Evolutionary conservation across 2,329 filamentous ascomycete genomes (phyloP), one percentile per base, ranked within the genome.

Genomic region (Ceratocystis cubensis): DNA sequence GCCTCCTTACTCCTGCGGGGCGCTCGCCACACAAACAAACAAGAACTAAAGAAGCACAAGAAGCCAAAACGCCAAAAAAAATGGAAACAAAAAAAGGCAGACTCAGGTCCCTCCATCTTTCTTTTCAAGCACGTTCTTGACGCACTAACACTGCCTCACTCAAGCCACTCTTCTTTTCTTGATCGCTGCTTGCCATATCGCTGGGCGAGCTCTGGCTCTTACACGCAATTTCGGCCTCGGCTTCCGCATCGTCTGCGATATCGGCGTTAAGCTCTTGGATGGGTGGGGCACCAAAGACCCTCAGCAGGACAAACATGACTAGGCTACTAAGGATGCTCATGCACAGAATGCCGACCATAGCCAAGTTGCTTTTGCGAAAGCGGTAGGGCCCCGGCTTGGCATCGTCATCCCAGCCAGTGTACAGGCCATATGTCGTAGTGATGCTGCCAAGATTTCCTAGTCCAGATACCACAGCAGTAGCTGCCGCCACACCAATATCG

Each of bases 401-500:
- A 74, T 96, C 91, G 56, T 82, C 86, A 1, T 87, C 83, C 91
- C 91, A 96, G 37, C 91, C 91, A 0, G 87, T 87, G 75, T 96
- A 96, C 61, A 96, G 78, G 13, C 91, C 91, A 73, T 96, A 96
- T 0, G 91, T 96, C 1, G 90, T 96, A 65, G 89, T 82, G 68
- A 96, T 88, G 72, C 87, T 91, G 37, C 91, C 91, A 20, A 95
- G 78, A 72, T 96, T 96, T 0, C 91, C 91, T 48, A 95, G 80
- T 0, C 91, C 91, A 0, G 89, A 94, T 0, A 96, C 91, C 10
- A 96, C 80, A 2, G 91, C 91, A 1, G 88, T 85, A 0, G 91
- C 91, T 15, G 91, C 88, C 3, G 91, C 91, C 5, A 96, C 91
- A 66, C 91, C 91, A 25, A 96, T 89, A 75, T 96, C 91, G 61